These are phyloP conservation scores for Yamadazyma dushanensis DNA, from an alignment of 1,139 yeast species.

Conservation along the genomic window DNA sequence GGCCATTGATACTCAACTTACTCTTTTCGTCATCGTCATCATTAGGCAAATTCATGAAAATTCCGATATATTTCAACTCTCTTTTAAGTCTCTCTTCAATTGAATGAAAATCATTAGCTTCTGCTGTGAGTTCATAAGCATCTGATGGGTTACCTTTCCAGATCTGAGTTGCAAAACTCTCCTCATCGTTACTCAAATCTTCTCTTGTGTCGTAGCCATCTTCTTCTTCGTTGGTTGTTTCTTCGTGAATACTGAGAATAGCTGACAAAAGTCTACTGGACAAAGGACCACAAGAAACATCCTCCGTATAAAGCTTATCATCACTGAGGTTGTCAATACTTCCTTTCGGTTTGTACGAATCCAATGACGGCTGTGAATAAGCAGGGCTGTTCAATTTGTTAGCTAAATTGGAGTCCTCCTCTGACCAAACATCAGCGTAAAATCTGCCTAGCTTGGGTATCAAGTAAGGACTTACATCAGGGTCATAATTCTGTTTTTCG, in stretches of 20 bases:
- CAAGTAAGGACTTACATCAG: slow-evolving; percentile 62
- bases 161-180: slow-evolving; percentile 37
- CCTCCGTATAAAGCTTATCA: slow-evolving; percentile 66
- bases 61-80: slow-evolving; percentile 88
- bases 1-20: slow-evolving; percentile 23
- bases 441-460: slow-evolving; percentile 85
- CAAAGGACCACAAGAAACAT: slow-evolving; percentile 87
- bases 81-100: slow-evolving; percentile 85
- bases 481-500: slow-evolving; percentile 54
- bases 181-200: slow-evolving; percentile 25
- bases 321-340: slow-evolving; percentile 61
- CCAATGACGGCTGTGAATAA: slow-evolving; percentile 38
- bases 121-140: slow-evolving; percentile 36
- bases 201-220: slow-evolving; percentile 16
- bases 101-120: slow-evolving; percentile 63
- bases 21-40: slow-evolving; percentile 24
- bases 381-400: slow-evolving; percentile 41
- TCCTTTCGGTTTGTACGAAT: slow-evolving; percentile 60
- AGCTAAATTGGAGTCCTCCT: slow-evolving; percentile 62
- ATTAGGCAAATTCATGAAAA: slow-evolving; percentile 64
- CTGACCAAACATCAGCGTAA: slow-evolving; percentile 83
- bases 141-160: slow-evolving; percentile 22
- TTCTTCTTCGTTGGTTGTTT: slow-evolving; percentile 26
- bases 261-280: slow-evolving; percentile 86
- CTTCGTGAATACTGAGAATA: slow-evolving; percentile 57